These are phyloP conservation scores for Nissolia schottii DNA, from an alignment of 306 rosid species.

Conservation along the genomic window DNA sequence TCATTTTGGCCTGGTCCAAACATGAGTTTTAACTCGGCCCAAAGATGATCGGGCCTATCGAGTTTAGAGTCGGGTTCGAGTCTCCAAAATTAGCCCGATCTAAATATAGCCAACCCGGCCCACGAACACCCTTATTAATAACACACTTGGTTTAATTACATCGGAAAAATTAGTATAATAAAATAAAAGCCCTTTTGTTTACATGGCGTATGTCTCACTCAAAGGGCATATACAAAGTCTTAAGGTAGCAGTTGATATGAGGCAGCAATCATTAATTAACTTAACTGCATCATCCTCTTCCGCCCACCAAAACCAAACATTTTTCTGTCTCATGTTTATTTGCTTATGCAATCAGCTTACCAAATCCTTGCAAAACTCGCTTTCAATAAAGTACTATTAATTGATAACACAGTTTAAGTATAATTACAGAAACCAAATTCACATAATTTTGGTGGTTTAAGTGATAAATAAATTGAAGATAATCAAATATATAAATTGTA, in stretches of 20 bases:
- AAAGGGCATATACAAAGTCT: neutral
- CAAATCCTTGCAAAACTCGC: neutral
- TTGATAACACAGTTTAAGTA: neutral
- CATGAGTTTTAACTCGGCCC: too few relatives aligned
- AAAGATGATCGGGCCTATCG: too few relatives aligned
- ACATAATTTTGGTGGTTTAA: too few relatives aligned
- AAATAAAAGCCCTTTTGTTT: neutral
- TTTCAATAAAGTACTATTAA: neutral
- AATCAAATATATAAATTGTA: too few relatives aligned
- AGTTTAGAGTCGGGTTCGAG: too few relatives aligned
- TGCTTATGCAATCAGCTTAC: neutral
- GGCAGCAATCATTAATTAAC: constrained; percentile 17
- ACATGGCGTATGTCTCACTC: neutral
- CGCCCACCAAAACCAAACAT: constrained; percentile 22
- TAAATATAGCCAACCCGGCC: too few relatives aligned
- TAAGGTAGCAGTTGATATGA: neutral
- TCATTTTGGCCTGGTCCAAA: too few relatives aligned
- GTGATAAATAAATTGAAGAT: too few relatives aligned
- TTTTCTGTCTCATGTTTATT: neutral
- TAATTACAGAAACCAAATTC: too few relatives aligned
- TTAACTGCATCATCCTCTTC: neutral
- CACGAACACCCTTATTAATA: too few relatives aligned
- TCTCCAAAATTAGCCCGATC: too few relatives aligned
- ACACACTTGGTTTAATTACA: neutral
- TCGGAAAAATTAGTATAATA: neutral